Evolutionary conservation across 345 rosid species (phyloP).

Genomic region (Eutrema yunnanense): DNA sequence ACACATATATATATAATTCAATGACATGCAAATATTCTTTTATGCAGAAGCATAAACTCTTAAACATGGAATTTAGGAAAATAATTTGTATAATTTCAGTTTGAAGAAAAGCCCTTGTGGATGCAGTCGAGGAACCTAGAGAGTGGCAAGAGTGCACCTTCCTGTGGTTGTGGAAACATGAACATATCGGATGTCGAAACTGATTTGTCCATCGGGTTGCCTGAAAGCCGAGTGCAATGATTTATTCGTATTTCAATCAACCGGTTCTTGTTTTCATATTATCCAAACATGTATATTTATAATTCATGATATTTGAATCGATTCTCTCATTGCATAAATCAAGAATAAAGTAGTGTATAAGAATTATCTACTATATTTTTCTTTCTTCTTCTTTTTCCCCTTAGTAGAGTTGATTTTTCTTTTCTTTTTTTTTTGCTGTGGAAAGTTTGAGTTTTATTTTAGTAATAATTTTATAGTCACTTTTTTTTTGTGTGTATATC

Average conservation of each 20-base stretch:
- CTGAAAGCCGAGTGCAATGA: background rate
- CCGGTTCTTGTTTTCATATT: too few species aligned
- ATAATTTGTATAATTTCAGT: background rate
- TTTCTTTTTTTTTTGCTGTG: too few species aligned
- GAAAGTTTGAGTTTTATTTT: too few species aligned
- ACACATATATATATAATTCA: background rate
- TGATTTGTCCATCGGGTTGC: conserved; percentile 14
- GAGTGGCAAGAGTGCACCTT: background rate
- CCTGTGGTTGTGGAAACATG: background rate
- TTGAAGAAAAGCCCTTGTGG: conserved; percentile 11
- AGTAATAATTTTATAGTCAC: too few species aligned
- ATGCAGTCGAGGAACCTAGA: conserved; percentile 3
- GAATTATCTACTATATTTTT: too few species aligned
- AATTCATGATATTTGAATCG: too few species aligned
- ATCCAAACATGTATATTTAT: too few species aligned
- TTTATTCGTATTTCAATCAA: background rate
- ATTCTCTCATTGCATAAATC: too few species aligned
- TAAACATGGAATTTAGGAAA: background rate
- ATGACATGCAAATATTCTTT: background rate
- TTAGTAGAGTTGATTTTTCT: too few species aligned
- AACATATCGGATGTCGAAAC: background rate
- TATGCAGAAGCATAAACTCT: background rate
- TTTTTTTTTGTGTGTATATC: too few species aligned
- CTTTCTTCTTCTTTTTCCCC: too few species aligned
- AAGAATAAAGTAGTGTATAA: too few species aligned